Evolutionary conservation across 257 asterid genomes (phyloP).

Genomic region (Lycium barbarum): DNA sequence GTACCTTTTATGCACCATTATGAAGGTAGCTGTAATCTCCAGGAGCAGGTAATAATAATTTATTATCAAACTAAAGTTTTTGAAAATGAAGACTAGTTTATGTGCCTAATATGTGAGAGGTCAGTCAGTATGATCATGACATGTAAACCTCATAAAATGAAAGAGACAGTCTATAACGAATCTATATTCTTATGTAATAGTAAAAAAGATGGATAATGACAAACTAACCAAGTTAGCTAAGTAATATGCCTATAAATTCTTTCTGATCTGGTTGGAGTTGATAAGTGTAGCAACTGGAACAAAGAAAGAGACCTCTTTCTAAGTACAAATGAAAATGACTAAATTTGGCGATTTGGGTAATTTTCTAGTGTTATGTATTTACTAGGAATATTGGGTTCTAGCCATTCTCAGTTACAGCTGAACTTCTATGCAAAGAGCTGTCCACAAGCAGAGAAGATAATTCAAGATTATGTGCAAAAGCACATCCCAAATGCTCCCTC

Average conservation of each 20-base stretch:
- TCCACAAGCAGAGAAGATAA: slow-evolving; percentile 10
- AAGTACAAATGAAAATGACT: slow-evolving; percentile 36
- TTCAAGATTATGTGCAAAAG: slow-evolving; percentile 11
- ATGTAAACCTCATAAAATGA: not conserved
- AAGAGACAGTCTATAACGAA: not conserved
- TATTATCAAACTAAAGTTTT: too few relatives aligned
- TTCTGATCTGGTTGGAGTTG: too few relatives aligned
- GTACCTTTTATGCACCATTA: not conserved
- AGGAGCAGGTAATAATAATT: not conserved
- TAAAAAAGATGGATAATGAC: not conserved
- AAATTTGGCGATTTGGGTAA: not conserved
- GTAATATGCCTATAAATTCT: not conserved
- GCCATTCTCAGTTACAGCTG: slow-evolving; percentile 50
- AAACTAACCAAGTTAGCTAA: not conserved
- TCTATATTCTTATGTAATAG: too few relatives aligned
- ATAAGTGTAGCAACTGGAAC: not conserved
- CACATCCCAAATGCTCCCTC: slow-evolving; percentile 14
- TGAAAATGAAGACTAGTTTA: too few relatives aligned
- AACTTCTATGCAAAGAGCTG: slow-evolving; percentile 28
- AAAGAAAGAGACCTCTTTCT: not conserved
- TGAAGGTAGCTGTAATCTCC: not conserved
- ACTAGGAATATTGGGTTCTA: slow-evolving; percentile 34
- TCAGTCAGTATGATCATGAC: not conserved
- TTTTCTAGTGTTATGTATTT: slow-evolving; percentile 29
- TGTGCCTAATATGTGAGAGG: not conserved